Percentiles rank a stretch among this genome's conserved stretches.
These are phyloP conservation scores for Mycena galericulata DNA, from an alignment of 768 basidiomycete genomes.

Conservation along the genomic window DNA sequence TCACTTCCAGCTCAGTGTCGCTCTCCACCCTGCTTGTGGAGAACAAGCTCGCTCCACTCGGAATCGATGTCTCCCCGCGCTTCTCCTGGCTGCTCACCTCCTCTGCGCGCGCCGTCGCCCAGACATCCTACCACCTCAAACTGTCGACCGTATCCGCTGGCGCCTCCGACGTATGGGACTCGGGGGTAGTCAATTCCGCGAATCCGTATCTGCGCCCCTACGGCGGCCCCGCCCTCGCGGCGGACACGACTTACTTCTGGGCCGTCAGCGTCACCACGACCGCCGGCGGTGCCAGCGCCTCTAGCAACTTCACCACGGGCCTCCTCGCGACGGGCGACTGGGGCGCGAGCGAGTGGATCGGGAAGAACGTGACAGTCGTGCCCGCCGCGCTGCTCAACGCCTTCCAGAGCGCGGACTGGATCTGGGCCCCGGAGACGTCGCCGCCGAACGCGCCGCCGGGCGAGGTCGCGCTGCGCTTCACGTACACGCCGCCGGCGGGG, in stretches of 20 bases:
- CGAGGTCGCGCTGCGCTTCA: conserved; percentile 43
- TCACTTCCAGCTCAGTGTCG: neutral
- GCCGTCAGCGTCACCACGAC: conserved; percentile 38
- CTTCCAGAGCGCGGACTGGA: conserved; percentile 37
- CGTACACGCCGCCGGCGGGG: conserved; percentile 37
- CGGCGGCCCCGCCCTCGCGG: conserved; percentile 38
- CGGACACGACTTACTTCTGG: conserved; percentile 44
- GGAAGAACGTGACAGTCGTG: conserved; percentile 37
- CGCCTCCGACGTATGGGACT: conserved; percentile 11
- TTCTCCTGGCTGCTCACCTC: conserved; percentile 15
- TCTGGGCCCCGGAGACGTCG: conserved; percentile 21
- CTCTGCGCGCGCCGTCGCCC: conserved; percentile 37
- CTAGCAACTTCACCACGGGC: conserved; percentile 42
- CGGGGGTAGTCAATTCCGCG: conserved; percentile 8
- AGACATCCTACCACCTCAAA: conserved; percentile 6
- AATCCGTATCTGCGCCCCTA: conserved; percentile 22
- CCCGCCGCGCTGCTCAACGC: conserved; percentile 35
- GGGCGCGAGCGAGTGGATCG: conserved; percentile 44
- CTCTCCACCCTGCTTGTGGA: conserved; percentile 1
- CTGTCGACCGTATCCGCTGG: conserved; percentile 2
- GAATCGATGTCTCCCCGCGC: conserved; percentile 5
- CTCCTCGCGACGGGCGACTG: conserved; percentile 39
- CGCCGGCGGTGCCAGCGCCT: conserved; percentile 31
- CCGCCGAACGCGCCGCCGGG: conserved; percentile 24
- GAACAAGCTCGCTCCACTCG: conserved; percentile 1